These are phyloP conservation scores for Apocynum venetum DNA, from an alignment of 257 asterid species.

Conservation along the genomic window DNA sequence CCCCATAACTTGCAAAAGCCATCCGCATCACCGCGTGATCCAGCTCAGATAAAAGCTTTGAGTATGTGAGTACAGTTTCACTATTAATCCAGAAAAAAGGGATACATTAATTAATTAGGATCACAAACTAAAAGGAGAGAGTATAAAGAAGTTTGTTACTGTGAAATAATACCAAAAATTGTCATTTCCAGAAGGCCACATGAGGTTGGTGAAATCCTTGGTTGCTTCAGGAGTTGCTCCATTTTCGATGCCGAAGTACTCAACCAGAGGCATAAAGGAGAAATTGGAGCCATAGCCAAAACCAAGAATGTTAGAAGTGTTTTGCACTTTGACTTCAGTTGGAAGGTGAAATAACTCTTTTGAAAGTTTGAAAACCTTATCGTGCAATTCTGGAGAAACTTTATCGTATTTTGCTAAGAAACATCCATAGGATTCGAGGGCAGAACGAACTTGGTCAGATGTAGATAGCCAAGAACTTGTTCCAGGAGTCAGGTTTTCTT, in stretches of 20 bases:
- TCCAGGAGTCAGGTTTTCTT: constrained; percentile 28
- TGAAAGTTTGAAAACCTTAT: constrained; percentile 45
- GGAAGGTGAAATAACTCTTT: constrained; percentile 54
- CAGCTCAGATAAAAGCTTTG: constrained; percentile 50
- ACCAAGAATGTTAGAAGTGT: constrained; percentile 50
- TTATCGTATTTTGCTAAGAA: constrained; percentile 50
- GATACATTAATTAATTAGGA: no score
- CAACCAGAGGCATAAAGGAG: constrained; percentile 62
- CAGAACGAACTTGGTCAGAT: constrained; percentile 41
- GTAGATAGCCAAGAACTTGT: constrained; percentile 32
- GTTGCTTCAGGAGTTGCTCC: constrained; percentile 52
- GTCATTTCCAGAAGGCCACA: constrained; percentile 61
- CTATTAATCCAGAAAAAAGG: constrained; percentile 18
- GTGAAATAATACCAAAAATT: constrained; percentile 39
- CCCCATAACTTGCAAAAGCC: constrained; percentile 64
- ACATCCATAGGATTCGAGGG: constrained; percentile 65
- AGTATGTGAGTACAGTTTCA: constrained; percentile 37
- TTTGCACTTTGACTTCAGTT: constrained; percentile 39
- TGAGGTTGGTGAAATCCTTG: constrained; percentile 57
- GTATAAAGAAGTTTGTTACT: no score
- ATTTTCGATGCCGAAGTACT: constrained; percentile 58
- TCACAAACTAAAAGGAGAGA: no score
- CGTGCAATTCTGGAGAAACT: constrained; percentile 44
- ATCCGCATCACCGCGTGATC: constrained; percentile 46
- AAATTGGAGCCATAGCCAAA: constrained; percentile 66